Evolutionary conservation across 108 stramenopile species (phyloP).

Genomic region (Cyclotella baltica): DNA sequence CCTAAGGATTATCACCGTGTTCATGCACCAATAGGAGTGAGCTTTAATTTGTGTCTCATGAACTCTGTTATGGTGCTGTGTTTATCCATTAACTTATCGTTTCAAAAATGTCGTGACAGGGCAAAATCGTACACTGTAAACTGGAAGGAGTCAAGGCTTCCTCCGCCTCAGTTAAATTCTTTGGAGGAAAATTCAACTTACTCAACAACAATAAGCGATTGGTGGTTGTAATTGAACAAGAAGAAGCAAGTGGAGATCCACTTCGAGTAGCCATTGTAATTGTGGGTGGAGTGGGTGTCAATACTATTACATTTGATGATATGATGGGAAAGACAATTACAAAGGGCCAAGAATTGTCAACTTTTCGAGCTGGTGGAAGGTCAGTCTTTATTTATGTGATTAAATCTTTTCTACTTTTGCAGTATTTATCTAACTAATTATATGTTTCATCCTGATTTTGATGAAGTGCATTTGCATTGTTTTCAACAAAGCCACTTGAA

Average conservation of each 20-base stretch:
- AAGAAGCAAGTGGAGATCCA: slow-evolving; percentile 14
- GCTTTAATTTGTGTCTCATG: not conserved
- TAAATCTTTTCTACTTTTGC: not conserved
- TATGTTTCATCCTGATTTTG: not conserved
- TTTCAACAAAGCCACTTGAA: slow-evolving; percentile 33
- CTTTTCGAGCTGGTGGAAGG: slow-evolving; percentile 58
- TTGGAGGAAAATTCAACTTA: slow-evolving; percentile 55
- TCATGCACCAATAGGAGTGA: slow-evolving; percentile 48
- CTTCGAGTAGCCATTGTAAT: slow-evolving; percentile 42
- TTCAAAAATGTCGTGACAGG: slow-evolving; percentile 4
- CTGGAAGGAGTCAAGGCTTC: slow-evolving; percentile 41
- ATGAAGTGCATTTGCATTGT: slow-evolving; percentile 50
- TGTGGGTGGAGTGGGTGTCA: slow-evolving; percentile 54
- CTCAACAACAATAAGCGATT: slow-evolving; percentile 55
- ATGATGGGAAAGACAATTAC: slow-evolving; percentile 36
- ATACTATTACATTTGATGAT: slow-evolving; percentile 49
- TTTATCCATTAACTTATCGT: not conserved
- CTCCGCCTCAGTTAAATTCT: slow-evolving; percentile 62
- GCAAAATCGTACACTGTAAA: slow-evolving; percentile 49
- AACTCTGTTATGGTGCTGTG: no score
- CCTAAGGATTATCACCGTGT: slow-evolving; percentile 59
- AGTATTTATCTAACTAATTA: not conserved
- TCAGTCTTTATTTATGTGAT: slow-evolving; percentile 6
- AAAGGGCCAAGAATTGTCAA: slow-evolving; percentile 53
- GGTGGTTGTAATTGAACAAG: slow-evolving; percentile 45